Evolutionary conservation across 2,329 filamentous ascomycete genomes (phyloP).

Genomic region (Fusarium poae): DNA sequence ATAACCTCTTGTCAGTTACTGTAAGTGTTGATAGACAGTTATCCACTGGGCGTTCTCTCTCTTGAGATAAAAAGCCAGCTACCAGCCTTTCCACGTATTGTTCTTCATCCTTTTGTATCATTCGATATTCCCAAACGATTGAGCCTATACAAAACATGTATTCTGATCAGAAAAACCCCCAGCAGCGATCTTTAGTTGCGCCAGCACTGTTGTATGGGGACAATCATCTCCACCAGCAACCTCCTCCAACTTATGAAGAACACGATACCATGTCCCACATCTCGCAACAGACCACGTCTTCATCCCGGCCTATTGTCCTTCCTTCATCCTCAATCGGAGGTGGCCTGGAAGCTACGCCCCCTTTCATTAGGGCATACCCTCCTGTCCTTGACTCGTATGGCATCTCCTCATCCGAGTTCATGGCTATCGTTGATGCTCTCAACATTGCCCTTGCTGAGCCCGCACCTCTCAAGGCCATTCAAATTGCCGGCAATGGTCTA

Average conservation of each 20-base stretch:
- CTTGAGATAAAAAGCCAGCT: neutral
- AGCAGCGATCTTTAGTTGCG: neutral
- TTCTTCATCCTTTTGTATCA: neutral
- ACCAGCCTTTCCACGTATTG: fast-evolving
- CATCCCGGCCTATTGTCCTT: conserved; percentile 7
- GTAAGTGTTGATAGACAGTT: neutral
- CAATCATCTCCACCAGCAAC: neutral
- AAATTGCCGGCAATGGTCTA: conserved; percentile 8
- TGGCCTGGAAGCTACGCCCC: conserved; percentile 8
- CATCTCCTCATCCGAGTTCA: conserved; percentile 2
- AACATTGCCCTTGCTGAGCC: conserved; percentile 20
- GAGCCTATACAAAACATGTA: neutral
- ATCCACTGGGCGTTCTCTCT: neutral
- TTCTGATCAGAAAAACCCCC: neutral
- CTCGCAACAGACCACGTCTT: neutral
- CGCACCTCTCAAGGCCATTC: conserved; percentile 13
- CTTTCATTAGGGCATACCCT: conserved; percentile 25
- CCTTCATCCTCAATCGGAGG: conserved; percentile 18
- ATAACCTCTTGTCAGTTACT: conserved; percentile 8
- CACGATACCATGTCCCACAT: neutral
- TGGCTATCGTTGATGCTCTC: neutral
- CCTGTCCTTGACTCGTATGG: conserved; percentile 6
- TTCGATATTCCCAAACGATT: fast-evolving
- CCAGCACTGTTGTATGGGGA: neutral
- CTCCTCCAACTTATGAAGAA: neutral